Evolutionary conservation across 129 eudicot genomes (phyloP).

Genomic region (Mikania micrantha): DNA sequence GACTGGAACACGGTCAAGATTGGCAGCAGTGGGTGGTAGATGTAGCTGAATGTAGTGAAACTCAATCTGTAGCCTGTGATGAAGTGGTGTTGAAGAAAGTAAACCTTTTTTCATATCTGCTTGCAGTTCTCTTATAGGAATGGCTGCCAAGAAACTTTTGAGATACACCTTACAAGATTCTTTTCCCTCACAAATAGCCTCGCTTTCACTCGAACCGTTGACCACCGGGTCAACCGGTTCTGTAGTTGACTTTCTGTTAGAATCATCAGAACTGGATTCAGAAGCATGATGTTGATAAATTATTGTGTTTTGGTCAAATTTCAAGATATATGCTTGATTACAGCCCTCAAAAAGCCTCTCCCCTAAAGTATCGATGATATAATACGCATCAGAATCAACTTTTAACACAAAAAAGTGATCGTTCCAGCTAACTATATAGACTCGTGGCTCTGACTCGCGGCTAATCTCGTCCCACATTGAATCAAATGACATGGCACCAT

Average conservation of each 20-base stretch:
- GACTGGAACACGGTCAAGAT: neutral
- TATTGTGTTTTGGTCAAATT: slow-evolving; percentile 37
- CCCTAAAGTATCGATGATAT: slow-evolving; percentile 64
- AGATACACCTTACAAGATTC: slow-evolving; percentile 66
- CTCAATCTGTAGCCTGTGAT: slow-evolving; percentile 64
- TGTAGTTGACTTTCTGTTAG: neutral
- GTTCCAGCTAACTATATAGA: slow-evolving; percentile 91
- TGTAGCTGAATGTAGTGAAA: slow-evolving; percentile 53
- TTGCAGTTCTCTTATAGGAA: slow-evolving; percentile 65
- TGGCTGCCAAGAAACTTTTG: slow-evolving; percentile 71
- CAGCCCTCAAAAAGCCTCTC: slow-evolving; percentile 73
- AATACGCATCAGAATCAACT: slow-evolving; percentile 48
- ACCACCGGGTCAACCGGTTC: neutral
- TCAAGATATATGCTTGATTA: slow-evolving; percentile 56
- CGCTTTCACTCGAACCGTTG: neutral
- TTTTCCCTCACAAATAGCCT: slow-evolving; percentile 50
- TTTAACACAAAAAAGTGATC: slow-evolving; percentile 92
- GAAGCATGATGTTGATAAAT: neutral
- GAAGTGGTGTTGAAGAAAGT: slow-evolving; percentile 43
- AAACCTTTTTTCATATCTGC: slow-evolving; percentile 64
- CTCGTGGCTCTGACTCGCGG: slow-evolving; percentile 35
- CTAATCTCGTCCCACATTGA: slow-evolving; percentile 53
- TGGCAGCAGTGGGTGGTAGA: neutral
- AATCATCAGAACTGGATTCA: neutral
- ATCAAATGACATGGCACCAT: slow-evolving; percentile 52